Evolutionary conservation across 257 asterid species (phyloP).

Genomic region (Cordia subcordata): DNA sequence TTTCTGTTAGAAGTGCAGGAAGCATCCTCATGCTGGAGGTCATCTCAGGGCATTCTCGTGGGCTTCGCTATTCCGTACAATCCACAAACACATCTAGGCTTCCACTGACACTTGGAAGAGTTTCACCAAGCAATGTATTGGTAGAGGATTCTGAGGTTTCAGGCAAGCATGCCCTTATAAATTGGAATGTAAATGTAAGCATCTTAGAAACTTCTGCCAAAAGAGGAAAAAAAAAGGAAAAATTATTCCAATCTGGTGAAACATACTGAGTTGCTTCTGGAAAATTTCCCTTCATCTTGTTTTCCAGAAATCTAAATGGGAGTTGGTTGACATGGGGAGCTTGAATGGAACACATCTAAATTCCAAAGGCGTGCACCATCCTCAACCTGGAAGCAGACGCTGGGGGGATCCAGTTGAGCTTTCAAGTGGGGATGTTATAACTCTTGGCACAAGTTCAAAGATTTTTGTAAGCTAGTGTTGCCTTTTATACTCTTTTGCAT

Average conservation of each 20-base stretch:
- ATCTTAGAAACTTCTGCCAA: constrained; percentile 7
- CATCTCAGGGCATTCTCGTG: constrained; percentile 80
- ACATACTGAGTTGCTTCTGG: constrained; percentile 18
- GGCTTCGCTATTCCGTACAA: constrained; percentile 54
- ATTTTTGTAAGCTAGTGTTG: constrained; percentile 43
- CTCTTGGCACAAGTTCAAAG: constrained; percentile 75
- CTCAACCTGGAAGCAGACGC: constrained; percentile 65
- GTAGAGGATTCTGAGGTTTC: constrained; percentile 90
- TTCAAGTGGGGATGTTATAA: constrained; percentile 64
- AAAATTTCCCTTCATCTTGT: constrained; percentile 14
- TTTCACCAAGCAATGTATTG: constrained; percentile 66
- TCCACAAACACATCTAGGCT: constrained; percentile 62
- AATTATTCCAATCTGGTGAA: constrained; percentile 10
- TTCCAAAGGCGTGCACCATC: constrained; percentile 50
- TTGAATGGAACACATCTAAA: constrained; percentile 76
- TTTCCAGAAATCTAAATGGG: constrained; percentile 84
- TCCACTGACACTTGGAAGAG: constrained; percentile 92
- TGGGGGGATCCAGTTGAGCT: constrained; percentile 80
- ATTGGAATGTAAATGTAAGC: constrained; percentile 81
- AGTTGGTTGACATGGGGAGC: constrained; percentile 98
- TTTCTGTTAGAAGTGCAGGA: constrained; percentile 95
- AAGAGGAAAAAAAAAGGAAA: too few species aligned
- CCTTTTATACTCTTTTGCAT: background rate
- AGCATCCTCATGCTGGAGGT: constrained; percentile 84
- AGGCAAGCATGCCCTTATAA: constrained; percentile 91